Evolutionary conservation across 108 stramenopile species (phyloP).

Genomic region (Chaetoceros muelleri): DNA sequence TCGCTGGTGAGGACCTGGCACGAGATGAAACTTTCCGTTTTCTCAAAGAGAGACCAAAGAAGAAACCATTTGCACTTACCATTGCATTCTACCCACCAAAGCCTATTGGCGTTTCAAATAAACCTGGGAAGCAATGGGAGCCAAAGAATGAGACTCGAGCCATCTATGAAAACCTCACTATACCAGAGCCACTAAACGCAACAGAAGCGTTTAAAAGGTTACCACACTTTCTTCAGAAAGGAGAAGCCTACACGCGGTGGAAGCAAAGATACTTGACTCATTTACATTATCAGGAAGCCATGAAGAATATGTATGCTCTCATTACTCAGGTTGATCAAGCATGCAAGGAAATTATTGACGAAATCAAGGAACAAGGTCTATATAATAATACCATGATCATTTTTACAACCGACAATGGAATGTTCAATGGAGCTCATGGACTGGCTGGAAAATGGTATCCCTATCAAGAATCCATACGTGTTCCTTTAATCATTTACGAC

Average conservation of each 20-base stretch:
- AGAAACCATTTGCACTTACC: constrained; percentile 62
- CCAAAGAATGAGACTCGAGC: background rate
- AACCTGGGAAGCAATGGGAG: constrained; percentile 8
- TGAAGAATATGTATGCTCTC: constrained; percentile 77
- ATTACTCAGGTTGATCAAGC: constrained; percentile 66
- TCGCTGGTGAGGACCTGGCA: constrained; percentile 57
- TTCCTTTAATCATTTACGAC: constrained; percentile 68
- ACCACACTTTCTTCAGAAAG: constrained; percentile 22
- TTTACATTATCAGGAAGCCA: constrained; percentile 45
- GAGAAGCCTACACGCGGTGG: background rate
- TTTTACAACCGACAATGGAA: constrained; percentile 83
- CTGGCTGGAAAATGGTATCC: constrained; percentile 38
- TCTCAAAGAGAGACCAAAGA: constrained; percentile 29
- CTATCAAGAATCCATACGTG: constrained; percentile 62
- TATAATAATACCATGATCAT: constrained; percentile 61
- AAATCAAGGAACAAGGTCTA: constrained; percentile 35
- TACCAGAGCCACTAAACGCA: constrained; percentile 8
- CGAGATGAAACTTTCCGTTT: constrained; percentile 55
- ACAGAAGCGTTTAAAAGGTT: constrained; percentile 15
- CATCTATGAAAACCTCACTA: background rate
- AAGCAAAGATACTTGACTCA: constrained; percentile 49
- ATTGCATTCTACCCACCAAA: constrained; percentile 79
- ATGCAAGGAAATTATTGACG: constrained; percentile 36
- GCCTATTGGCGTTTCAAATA: constrained; percentile 15
- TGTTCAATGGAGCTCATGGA: constrained; percentile 51